Evolutionary conservation across 108 stramenopile species (phyloP), one percentile per base, ranked within the genome.

Genomic region (Conticribra guillardii): DNA sequence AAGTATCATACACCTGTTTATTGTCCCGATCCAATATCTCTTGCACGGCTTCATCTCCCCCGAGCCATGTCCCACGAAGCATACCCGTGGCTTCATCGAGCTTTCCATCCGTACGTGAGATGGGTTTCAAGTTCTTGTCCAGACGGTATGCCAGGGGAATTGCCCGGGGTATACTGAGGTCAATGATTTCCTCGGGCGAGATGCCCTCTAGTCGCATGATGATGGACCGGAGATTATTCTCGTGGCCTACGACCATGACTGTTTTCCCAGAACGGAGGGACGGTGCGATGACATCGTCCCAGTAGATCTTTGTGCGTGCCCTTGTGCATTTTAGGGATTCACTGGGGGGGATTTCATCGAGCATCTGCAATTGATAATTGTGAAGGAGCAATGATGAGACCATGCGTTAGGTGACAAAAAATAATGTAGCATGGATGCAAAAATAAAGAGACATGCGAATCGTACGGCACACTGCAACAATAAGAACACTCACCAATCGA

Each of bases 161-260:
- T 48, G 93, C 93, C 28, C 96, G 91, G 28, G 98, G 98, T 45
- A 98, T 65, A 64, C 84, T 84, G 18, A 98, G 76, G 50, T 90
- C 86, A 26, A 93, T 91, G 64, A 99, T 96, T n/a, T 93, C 96
- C 50, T 96, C 84, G 18, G 78, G 80, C 5, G 86, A 48, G 58
- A 99, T 97, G 33, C 70, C 92, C 67, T 99, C 98, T 24, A 99
- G 82, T 51, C 87, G 79, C 95, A 98, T 97, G 37, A 98, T 89
- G 1, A 99, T 67, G 0, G 96, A 97, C 3, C 98, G 88, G 11
- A 98, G 76, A 69, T 96, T 94, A 76, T 98, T 98, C 69, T 97
- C 98, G 69, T 99, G 98, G 19, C 96, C 97, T n/a, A 93, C 96
- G 59, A 99, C 82, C 0, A 99, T 74, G 8, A 99, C 63, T 0